Base-by-base conservation (phyloP, 192 early-diverging fungal genomes). In the Ramicandelaber brevisporus region DNA sequence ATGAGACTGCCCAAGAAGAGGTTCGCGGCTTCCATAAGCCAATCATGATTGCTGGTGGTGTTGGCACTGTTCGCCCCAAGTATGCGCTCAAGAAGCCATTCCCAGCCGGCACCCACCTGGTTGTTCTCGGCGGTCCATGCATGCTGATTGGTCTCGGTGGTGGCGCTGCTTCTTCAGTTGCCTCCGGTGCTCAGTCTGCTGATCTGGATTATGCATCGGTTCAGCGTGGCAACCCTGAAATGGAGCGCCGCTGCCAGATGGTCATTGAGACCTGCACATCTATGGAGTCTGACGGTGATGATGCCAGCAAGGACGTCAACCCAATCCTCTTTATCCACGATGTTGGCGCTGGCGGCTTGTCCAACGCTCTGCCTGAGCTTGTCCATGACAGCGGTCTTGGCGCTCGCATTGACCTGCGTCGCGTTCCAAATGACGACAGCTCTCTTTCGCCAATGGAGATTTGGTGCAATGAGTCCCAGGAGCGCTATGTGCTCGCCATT, bases 391-490 rank as follows among this genome's bases (percentile, higher is more conserved):
- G 71, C 31, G 70, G 66, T 30, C 68, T 88, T 16, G 95, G 95
- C 31, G 90, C 86, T 17, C 32, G 52, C 3, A 80, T 99, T 47
- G 73, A 93, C 57, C 49, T 99, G 17, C 78, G 90, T 20, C 66
- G 78, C 20, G 73, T 99, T 27, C 85, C 78, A 13, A 71, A 65
- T 34, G 88, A 81, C 40, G 95, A 99, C 37, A 60, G 69, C 6
- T 50, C 71, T 29, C 77, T 99, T 78, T 85, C 79, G 27, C 95
- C 95, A n/a, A 95, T 99, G 95, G 95, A 96, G 48, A 90, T 99
- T 26, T 99, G 95, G 95, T 99, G 95, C 58, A 99, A 99, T 26
- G 95, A 99, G 55, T 70, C 80, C 23, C 95, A 99, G 53, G 95
- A 99, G 49, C 73, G 95, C 29, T 99, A 97, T 40, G 95, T 99